A percentile compares a stretch with the other conserved stretches of the same genome.
Evolutionary conservation across 176 grass and related monocot species (phyloP).

Genomic region (Oryza brachyantha): DNA sequence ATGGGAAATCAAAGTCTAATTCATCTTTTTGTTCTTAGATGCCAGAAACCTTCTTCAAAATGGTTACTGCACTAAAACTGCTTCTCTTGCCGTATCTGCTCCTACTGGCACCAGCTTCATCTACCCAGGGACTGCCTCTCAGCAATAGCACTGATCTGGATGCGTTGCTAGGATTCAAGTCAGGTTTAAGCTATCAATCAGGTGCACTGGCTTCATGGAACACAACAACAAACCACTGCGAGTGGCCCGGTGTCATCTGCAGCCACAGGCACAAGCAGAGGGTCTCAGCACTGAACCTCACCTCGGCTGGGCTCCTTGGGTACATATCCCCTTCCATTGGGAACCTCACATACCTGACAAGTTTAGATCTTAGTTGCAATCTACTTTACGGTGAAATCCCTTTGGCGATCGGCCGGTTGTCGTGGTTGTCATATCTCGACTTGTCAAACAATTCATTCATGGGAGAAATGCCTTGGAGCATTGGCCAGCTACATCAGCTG

Average conservation of each 20-base stretch:
- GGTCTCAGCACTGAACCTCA: conserved; percentile 22
- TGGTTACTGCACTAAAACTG: too few relatives aligned
- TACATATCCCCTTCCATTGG: conserved; percentile 4
- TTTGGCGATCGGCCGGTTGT: not conserved
- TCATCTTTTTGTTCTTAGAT: not conserved
- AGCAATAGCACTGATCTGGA: conserved; percentile 7
- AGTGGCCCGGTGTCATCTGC: conserved; percentile 19
- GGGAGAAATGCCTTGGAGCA: conserved; percentile 15
- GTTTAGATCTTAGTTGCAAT: conserved; percentile 30
- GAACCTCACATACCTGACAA: conserved; percentile 24
- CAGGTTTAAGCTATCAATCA: not conserved
- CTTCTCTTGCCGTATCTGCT: too few relatives aligned
- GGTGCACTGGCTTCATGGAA: conserved; percentile 18
- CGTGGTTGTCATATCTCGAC: not conserved
- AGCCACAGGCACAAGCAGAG: conserved; percentile 7
- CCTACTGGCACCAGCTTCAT: too few relatives aligned
- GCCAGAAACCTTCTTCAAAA: not conserved
- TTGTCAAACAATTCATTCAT: conserved; percentile 20
- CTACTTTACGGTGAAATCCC: conserved; percentile 13
- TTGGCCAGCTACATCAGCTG: not conserved
- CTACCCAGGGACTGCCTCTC: not conserved
- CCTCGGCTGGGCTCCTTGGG: not conserved
- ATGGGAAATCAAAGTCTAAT: not conserved
- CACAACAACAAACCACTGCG: not conserved
- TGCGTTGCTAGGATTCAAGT: conserved; percentile 17